phyloP scores from a whole-genome alignment of 176 grass and related monocot genomes.

The Triticum aestivum region IWGSC_CS_RefSeq_v2.1 NC_057812.1:171800462-171800961 shows the following conservation, averaged over 20 bases:
- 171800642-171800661: not conserved
- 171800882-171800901: not conserved
- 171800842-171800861: not conserved
- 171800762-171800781: not conserved
- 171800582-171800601: not conserved
- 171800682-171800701: not conserved
- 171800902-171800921: not conserved
- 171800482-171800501: not conserved
- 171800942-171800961: not conserved
- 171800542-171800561: conserved; percentile 3
- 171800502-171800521: not conserved
- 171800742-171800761: not conserved
- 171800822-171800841: not conserved
- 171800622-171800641: not conserved
- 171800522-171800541: not conserved
- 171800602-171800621: not conserved
- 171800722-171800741: not conserved
- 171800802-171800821: not conserved
- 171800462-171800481: not conserved
- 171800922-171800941: not conserved
- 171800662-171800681: not conserved
- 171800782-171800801: not conserved
- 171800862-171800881: not conserved
- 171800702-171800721: not conserved
- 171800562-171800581: not conserved